phyloP scores from a whole-genome alignment of 345 rosid genomes.

The Eucalyptus virginea region DNA sequence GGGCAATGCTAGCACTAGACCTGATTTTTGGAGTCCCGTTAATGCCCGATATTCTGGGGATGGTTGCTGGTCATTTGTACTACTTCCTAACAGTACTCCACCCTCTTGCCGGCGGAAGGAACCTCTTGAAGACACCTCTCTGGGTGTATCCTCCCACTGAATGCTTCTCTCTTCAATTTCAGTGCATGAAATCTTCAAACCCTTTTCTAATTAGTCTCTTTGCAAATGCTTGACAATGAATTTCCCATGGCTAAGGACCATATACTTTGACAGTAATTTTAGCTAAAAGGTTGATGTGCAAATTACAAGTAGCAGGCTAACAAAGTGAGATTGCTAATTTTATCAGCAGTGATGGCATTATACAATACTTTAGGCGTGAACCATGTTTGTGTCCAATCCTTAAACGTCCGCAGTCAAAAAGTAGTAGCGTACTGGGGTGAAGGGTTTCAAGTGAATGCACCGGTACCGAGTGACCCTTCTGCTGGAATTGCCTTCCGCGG shows the following conservation, averaged over 20 bases:
- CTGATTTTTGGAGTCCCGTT: slow-evolving; percentile 38
- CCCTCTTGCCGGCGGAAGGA: slow-evolving; percentile 51
- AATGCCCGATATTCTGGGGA: slow-evolving; percentile 54
- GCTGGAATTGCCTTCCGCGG: slow-evolving; percentile 42
- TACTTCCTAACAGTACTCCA: slow-evolving; percentile 58
- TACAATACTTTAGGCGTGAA: not conserved
- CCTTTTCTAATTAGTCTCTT: not conserved
- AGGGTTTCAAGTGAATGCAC: slow-evolving; percentile 36
- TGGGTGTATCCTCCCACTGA: slow-evolving; percentile 55
- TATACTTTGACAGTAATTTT: not conserved
- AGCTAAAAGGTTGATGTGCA: not conserved
- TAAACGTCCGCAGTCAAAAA: slow-evolving; percentile 24
- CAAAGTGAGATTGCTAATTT: not conserved
- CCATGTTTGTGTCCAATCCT: not conserved
- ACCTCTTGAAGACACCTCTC: slow-evolving; percentile 40
- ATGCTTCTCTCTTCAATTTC: not conserved
- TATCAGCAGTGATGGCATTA: not conserved
- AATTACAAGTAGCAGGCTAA: not conserved
- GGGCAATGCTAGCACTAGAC: slow-evolving; percentile 58
- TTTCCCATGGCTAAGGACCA: not conserved
- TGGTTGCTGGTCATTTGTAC: slow-evolving; percentile 49
- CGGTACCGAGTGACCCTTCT: slow-evolving; percentile 17
- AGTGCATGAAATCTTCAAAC: not conserved
- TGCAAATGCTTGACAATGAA: not conserved
- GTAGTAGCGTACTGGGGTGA: slow-evolving; percentile 39